Conservation (phyloP, 805 yeast genomes). For the Spathaspora gorwiae region DNA sequence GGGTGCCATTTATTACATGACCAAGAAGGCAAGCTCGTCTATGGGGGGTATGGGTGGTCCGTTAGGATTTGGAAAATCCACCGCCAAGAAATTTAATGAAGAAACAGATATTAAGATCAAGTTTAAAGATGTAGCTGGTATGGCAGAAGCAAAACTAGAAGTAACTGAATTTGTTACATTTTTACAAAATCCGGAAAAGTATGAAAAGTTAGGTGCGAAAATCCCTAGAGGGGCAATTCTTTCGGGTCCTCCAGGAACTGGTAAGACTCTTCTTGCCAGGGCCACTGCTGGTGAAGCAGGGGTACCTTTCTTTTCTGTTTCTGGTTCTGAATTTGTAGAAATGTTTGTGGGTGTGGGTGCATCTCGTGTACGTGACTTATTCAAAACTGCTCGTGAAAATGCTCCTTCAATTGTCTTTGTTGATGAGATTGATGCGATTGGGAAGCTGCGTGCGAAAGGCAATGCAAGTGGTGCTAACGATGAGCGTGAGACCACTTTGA, state of each 20-base stretch:
- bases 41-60: slow-evolving; percentile 80
- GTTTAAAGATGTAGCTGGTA: slow-evolving; percentile 95
- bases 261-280: slow-evolving; percentile 93
- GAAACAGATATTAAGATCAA: slow-evolving; percentile 86
- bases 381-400: slow-evolving; percentile 84
- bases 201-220: slow-evolving; percentile 91
- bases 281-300: slow-evolving; percentile 99
- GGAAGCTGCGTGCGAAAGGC: slow-evolving; percentile 80
- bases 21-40: slow-evolving; percentile 51
- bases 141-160: slow-evolving; percentile 94
- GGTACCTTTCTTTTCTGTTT: slow-evolving; percentile 91
- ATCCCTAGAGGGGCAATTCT: slow-evolving; percentile 97
- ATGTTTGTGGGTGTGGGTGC: slow-evolving; percentile 99
- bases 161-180: slow-evolving; percentile 97
- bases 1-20: slow-evolving; percentile 83
- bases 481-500: slow-evolving; percentile 93
- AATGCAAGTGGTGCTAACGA: slow-evolving; percentile 80
- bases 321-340: slow-evolving; percentile 97
- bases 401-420: slow-evolving; percentile 96
- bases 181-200: slow-evolving; percentile 83
- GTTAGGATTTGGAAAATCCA: slow-evolving; percentile 81
- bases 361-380: slow-evolving; percentile 92
- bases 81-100: slow-evolving; percentile 86
- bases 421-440: slow-evolving; percentile 99
- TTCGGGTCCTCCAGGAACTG: slow-evolving; percentile 99